Evolutionary conservation across 2,329 filamentous ascomycete genomes (phyloP), one percentile per base, ranked within the genome.

Genomic region (Diaporthe sp.): DNA sequence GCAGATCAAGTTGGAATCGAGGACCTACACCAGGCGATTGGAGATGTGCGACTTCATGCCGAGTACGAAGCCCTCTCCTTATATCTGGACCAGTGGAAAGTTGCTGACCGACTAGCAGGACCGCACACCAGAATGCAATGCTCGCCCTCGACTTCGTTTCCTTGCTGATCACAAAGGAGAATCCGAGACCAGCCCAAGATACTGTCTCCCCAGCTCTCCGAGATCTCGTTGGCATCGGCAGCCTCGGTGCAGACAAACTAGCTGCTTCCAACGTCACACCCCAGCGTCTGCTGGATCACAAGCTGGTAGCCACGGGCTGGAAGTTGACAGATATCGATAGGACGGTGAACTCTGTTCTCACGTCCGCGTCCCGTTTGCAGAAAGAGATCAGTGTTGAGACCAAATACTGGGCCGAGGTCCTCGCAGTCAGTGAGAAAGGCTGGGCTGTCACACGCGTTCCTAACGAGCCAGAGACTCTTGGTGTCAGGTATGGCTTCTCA

Each of bases 401-500:
- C 2, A 92, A 89, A 78, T 99, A 97, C 83, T 99, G 97, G 97
- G 90, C 93, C 72, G 93, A 97, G 79, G 90, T 98, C 3, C 86
- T 97, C 61, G 90, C 92, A 13, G 92, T 98, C 58, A 95, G 93
- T 77, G 91, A 95, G 77, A 92, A 92, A 72, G 95, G 96, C 6
- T 99, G 97, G 96, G 92, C 94, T 28, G 86, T 98, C 25, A 96
- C 93, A 78, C 90, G 93, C 66, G 86, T 97, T 54, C 95, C 95
- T 0, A 87, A 92, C 9, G 92, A 96, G 78, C 88, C 88, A 67
- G 91, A 94, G 78, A 92, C 92, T 0, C 87, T 98, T 67, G 95
- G 93, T 28, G 96, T 98, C 47, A 92, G 94, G 77, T 98, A 96
- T 83, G 97, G 96, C 10, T 97, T 97, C 80, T 89, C 93, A 17